Conservation (phyloP, 441 rosid species). For the Croton setiger region DNA sequence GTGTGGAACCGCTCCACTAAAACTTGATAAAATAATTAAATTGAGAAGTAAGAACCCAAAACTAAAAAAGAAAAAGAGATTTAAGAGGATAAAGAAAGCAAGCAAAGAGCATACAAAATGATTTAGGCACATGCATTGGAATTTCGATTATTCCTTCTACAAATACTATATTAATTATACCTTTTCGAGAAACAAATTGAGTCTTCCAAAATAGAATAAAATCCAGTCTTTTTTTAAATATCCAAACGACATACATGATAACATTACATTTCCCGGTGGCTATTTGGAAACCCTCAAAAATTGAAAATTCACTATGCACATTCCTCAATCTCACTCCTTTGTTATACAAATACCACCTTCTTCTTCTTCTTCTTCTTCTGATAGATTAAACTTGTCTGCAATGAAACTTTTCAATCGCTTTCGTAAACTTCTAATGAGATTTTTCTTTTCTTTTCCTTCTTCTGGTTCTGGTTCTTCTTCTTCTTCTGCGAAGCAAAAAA, state of each 20-base stretch:
- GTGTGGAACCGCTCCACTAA: not conserved
- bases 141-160: slow-evolving; percentile 17
- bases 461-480: slow-evolving; percentile 12
- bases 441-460: slow-evolving; percentile 55
- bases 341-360: slow-evolving; percentile 30
- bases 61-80: slow-evolving; percentile 31
- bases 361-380: slow-evolving; percentile 11
- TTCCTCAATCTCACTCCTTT: slow-evolving; percentile 25
- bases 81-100: slow-evolving; percentile 31
- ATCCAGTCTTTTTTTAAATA: slow-evolving; percentile 22
- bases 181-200: slow-evolving; percentile 19
- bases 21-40: not conserved
- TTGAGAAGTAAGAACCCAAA: slow-evolving; percentile 18
- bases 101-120: slow-evolving; percentile 49
- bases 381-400: slow-evolving; percentile 33
- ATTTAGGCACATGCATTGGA: slow-evolving; percentile 49
- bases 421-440: slow-evolving; percentile 60
- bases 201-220: slow-evolving; percentile 38
- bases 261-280: slow-evolving; percentile 50
- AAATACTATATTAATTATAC: slow-evolving; percentile 19
- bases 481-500: slow-evolving; percentile 24
- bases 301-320: slow-evolving; percentile 31
- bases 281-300: slow-evolving; percentile 28
- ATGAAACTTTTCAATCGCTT: slow-evolving; percentile 72
- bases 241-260: slow-evolving; percentile 46